phyloP scores from a whole-genome alignment of 2,329 filamentous ascomycete species.

The Cytospora mali region DNA sequence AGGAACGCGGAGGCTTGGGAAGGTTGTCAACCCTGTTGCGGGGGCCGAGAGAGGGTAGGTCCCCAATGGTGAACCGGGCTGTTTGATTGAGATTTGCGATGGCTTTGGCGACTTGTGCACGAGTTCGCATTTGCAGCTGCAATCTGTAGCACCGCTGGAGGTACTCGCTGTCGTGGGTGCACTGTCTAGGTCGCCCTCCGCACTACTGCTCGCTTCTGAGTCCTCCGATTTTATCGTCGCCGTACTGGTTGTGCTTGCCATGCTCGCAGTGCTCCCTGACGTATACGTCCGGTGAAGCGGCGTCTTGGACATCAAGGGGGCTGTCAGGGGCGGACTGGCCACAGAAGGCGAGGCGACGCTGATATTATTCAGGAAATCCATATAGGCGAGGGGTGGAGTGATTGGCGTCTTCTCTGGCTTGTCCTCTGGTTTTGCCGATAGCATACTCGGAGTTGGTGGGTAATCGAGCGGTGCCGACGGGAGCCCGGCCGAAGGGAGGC shows the following conservation, averaged over 20 bases:
- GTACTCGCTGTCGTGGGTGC: slow-evolving; percentile 57
- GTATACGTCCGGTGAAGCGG: slow-evolving; percentile 34
- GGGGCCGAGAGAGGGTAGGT: slow-evolving; percentile 62
- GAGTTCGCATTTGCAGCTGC: slow-evolving; percentile 59
- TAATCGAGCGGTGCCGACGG: slow-evolving; percentile 27
- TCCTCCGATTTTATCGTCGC: slow-evolving; percentile 45
- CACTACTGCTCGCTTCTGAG: slow-evolving; percentile 34
- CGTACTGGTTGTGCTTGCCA: slow-evolving; percentile 54
- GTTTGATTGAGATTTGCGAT: slow-evolving; percentile 30
- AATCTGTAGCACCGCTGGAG: slow-evolving; percentile 54
- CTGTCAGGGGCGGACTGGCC: slow-evolving; percentile 47
- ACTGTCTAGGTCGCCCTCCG: slow-evolving; percentile 39
- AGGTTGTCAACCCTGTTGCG: slow-evolving; percentile 60
- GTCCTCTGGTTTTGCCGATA: slow-evolving; percentile 60
- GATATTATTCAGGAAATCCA: slow-evolving; percentile 88
- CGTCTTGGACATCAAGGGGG: slow-evolving; percentile 36
- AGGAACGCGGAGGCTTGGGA: slow-evolving; percentile 74
- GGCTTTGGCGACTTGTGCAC: slow-evolving; percentile 52
- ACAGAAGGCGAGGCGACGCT: slow-evolving; percentile 69
- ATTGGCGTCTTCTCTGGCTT: slow-evolving; percentile 78
- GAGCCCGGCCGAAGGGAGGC: slow-evolving; percentile 41
- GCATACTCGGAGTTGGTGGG: slow-evolving; percentile 27
- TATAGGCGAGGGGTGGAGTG: slow-evolving; percentile 85
- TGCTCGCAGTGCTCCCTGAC: slow-evolving; percentile 23
- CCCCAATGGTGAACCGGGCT: slow-evolving; percentile 15